These are phyloP conservation scores for Fagopyrum esculentum DNA, from an alignment of 148 eudicot genomes.

Conservation along the genomic window DNA sequence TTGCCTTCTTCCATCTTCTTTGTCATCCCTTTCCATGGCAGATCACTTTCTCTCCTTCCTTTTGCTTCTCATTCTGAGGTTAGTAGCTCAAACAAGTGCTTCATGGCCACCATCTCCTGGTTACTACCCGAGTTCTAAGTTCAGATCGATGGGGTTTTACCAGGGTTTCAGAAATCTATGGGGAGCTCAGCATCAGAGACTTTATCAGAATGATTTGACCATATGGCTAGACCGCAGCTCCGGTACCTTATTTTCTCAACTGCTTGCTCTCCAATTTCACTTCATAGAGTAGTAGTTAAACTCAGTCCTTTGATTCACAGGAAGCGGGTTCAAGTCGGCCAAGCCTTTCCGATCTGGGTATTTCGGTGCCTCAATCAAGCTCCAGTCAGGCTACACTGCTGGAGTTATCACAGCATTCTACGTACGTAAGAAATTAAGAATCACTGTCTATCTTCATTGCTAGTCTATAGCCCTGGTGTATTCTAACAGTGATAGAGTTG, in stretches of 20 bases:
- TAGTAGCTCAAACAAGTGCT: slow-evolving; percentile 26
- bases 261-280: neutral
- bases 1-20: neutral
- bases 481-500: neutral
- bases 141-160: slow-evolving; percentile 51
- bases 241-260: slow-evolving; percentile 27
- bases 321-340: slow-evolving; percentile 91
- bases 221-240: slow-evolving; percentile 78
- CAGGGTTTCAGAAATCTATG: slow-evolving; percentile 61
- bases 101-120: slow-evolving; percentile 79
- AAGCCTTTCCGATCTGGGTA: slow-evolving; percentile 79
- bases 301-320: slow-evolving; percentile 17
- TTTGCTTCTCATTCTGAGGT: slow-evolving; percentile 15
- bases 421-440: slow-evolving; percentile 50
- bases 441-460: neutral
- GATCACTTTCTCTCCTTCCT: slow-evolving; percentile 17
- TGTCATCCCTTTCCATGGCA: slow-evolving; percentile 20
- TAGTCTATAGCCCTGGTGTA: neutral
- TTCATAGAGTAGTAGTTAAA: neutral
- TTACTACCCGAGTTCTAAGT: slow-evolving; percentile 57
- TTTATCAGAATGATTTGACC: slow-evolving; percentile 43
- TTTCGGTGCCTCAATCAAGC: slow-evolving; percentile 77
- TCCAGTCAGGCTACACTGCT: slow-evolving; percentile 85
- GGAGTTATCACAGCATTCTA: slow-evolving; percentile 96
- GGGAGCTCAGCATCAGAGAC: slow-evolving; percentile 72